Evolutionary conservation across 2,329 filamentous ascomycete genomes (phyloP), one percentile per base, ranked within the genome.

Genomic region (Talaromyces islandicus): DNA sequence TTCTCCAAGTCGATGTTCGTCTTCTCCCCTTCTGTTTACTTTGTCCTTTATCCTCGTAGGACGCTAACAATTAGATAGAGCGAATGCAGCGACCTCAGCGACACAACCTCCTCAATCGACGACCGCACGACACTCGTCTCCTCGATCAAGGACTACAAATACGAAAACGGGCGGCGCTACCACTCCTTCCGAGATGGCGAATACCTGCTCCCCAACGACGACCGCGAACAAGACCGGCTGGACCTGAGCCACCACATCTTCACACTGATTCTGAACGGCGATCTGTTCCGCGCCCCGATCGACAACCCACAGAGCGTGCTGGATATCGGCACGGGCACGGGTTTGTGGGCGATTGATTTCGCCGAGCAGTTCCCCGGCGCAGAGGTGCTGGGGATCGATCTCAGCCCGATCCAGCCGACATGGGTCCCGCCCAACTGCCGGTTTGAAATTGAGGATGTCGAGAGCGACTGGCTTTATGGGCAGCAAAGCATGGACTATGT

Each of bases 291-390:
- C 27, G 69, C 72, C 19, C 72, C 72, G 7, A 66, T 74, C 50
- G 17, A 57, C 6, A 55, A 62, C 25, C 63, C 60, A 1, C 50
- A 35, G 9, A 29, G 54, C 29, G 54, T 77, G 7, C 69, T 83
- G 1, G 81, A 83, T 66, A 66, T 80, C 27, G 80, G 80, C n/a
- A 81, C 78, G 1, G 80, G 80, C 0, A 82, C 80, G 2, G 79
- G 79, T 2, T 41, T 19, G 69, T 75, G 54, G 64, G 64, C 62
- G 24, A 65, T 66, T 52, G 55, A 57, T 29, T 52, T 57, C 6
- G 75, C 69, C 4, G 69, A 70, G 43, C 19, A 54, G 41, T 66
- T 65, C 50, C 67, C 69, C 4, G 35, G 60, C 2, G 64, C 67
- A 7, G 61, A 71, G 70, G 59, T 63, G 7, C 35, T 63, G 11